Conservation (phyloP, 2,329 filamentous ascomycete species). For the Zymoseptoria brevis region DNA sequence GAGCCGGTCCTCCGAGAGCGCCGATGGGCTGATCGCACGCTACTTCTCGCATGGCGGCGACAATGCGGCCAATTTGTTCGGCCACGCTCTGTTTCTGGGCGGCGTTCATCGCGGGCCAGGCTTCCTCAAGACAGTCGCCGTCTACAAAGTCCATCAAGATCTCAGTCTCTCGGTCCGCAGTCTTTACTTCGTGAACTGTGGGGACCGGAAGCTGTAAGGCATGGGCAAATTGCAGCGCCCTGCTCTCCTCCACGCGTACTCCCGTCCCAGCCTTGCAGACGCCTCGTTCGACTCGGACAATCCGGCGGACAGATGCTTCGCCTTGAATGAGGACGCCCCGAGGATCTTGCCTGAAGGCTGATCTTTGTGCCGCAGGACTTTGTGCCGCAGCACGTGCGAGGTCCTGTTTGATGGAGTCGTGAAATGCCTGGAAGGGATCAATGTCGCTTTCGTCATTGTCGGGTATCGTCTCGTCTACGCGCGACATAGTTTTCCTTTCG, state of each 20-base stretch:
- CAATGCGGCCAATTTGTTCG: constrained; percentile 2
- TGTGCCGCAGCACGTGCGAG: neutral
- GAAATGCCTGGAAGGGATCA: neutral
- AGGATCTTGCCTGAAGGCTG: neutral
- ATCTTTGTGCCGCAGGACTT: neutral
- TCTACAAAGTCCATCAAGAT: constrained; percentile 5
- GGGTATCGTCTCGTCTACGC: neutral
- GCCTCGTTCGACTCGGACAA: neutral
- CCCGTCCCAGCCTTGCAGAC: constrained; percentile 1
- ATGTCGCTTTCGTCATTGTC: neutral
- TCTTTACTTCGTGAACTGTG: neutral
- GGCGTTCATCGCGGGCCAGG: constrained; percentile 5
- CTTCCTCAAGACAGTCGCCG: constrained; percentile 8
- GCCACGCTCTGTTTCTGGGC: constrained; percentile 7
- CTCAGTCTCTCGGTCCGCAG: neutral
- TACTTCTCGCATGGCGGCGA: constrained; percentile 8
- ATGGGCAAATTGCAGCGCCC: constrained; percentile 1
- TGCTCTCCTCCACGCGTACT: constrained; percentile 2
- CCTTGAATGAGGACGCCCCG: neutral
- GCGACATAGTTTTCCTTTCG: neutral
- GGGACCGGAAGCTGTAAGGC: constrained; percentile 1
- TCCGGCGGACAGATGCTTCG: neutral
- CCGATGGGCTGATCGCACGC: constrained; percentile 2
- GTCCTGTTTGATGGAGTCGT: neutral
- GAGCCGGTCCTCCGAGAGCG: constrained; percentile 2